Evolutionary conservation across 495 filamentous ascomycete species (phyloP), one percentile per base, ranked within the genome.

Genomic region (Xanthoparmelia taractica): DNA sequence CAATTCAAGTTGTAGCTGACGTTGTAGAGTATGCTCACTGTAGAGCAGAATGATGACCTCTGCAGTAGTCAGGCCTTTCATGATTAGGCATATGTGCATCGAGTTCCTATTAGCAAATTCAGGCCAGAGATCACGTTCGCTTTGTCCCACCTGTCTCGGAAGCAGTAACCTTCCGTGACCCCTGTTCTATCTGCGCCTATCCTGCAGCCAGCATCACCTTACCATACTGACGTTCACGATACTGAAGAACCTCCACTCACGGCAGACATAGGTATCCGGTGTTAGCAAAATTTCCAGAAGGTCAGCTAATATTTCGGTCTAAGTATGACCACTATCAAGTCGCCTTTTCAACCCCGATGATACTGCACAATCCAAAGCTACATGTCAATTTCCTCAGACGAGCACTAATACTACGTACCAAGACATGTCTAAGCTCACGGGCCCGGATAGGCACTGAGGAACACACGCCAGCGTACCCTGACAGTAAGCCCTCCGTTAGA

Each of bases 41-140:
- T 15, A 63, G 18, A 4, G 27, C 27, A 8, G 34, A 27, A 41
- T n/a, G 5, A 41, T 8, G 47, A 3, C 8, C 45, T 15, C n/a
- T 20, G 10, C 43, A 38, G 47, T 27, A 31, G 34, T 63, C 31
- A 54, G 57, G 36, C 41, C 50, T 62, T 59, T 41, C 33, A 40
- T 48, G 34, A 57, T 70, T 58, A 61, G 66, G 66, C 65, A 70
- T 55, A 65, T 54, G 61, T 66, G 66, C 68, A 65, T 70, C 68
- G 61, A 70, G 36, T 60, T 68, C 47, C 66, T 58, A 50, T 57
- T 36, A 38, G 27, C n/a, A 47, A 45, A 29, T 40, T 50, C 52
- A n/a, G 56, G 27, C 23, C 37, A 59, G 20, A 5, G 54, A 58
- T 61, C 61, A 63, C 40, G 61, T 36, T 57, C 64, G 65, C 68